A percentile compares a stretch with the other conserved stretches of the same genome.
Conservation (phyloP, 2,329 filamentous ascomycete species). For the Nigrospora osmanthi region DNA sequence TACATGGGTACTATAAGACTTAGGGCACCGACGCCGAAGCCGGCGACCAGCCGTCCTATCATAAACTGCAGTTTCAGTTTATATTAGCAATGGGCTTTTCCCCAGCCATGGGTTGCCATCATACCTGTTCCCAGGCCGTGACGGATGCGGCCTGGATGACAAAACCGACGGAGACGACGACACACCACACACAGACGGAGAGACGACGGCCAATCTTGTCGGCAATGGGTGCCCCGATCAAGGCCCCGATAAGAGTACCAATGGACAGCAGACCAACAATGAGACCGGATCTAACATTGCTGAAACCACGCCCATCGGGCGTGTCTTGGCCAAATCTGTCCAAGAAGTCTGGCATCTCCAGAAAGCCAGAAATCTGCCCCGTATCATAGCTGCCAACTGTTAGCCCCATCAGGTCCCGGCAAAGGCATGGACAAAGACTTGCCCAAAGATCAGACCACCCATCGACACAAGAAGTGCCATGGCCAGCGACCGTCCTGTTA, state of each 20-base stretch:
- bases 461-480: conserved; percentile 34
- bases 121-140: conserved; percentile 48
- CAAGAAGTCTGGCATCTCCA: conserved; percentile 50
- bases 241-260: conserved; percentile 52
- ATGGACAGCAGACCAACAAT: conserved; percentile 53
- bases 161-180: conserved; percentile 57
- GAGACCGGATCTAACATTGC: conserved; percentile 46
- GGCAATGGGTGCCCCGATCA: conserved; percentile 54
- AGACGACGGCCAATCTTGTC: conserved; percentile 56
- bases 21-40: conserved; percentile 59
- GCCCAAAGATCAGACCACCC: conserved; percentile 32
- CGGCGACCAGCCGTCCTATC: conserved; percentile 56
- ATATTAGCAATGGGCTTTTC: no score
- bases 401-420: background rate
- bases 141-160: conserved; percentile 56
- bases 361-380: no score
- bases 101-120: no score
- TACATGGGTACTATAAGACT: conserved; percentile 65
- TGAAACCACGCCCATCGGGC: conserved; percentile 34
- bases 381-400: conserved; percentile 1
- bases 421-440: conserved; percentile 6
- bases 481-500: conserved; percentile 26
- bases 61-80: conserved; percentile 28
- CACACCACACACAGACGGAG: conserved; percentile 53
- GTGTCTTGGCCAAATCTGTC: conserved; percentile 38